Percentiles rank a stretch among this genome's conserved stretches.
These are phyloP conservation scores for Galium porrigens DNA, from an alignment of 305 asterid species.

Conservation along the genomic window DNA sequence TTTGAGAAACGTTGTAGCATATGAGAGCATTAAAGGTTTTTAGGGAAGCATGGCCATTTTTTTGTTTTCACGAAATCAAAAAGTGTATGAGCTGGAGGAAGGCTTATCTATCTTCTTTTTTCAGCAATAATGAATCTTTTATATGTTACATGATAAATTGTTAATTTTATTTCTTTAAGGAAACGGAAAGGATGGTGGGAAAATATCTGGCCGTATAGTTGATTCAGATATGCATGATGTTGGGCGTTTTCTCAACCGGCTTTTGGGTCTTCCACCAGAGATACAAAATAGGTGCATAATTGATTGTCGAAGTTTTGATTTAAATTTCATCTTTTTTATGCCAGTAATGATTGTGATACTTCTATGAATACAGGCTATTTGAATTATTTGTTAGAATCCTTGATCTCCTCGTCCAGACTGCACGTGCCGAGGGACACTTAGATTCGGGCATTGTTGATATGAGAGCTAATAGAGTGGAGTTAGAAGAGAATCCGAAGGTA, in stretches of 20 bases:
- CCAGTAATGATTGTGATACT: slow-evolving; percentile 18
- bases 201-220: slow-evolving; percentile 58
- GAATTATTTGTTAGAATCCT: slow-evolving; percentile 76
- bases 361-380: slow-evolving; percentile 60
- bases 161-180: slow-evolving; percentile 29
- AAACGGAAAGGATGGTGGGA: slow-evolving; percentile 61
- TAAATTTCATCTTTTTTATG: slow-evolving; percentile 8
- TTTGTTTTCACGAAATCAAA: too few species aligned
- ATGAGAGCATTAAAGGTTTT: background rate
- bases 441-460: slow-evolving; percentile 92
- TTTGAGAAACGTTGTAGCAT: background rate
- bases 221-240: slow-evolving; percentile 96
- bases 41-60: background rate
- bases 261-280: slow-evolving; percentile 82
- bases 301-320: slow-evolving; percentile 16
- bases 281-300: slow-evolving; percentile 68
- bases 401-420: slow-evolving; percentile 59
- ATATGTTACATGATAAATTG: slow-evolving; percentile 10
- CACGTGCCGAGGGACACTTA: slow-evolving; percentile 77
- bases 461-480: slow-evolving; percentile 62
- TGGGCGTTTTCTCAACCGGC: slow-evolving; percentile 88
- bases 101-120: background rate
- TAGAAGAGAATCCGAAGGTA: slow-evolving; percentile 78
- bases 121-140: background rate
- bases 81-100: background rate